Percentiles rank a stretch among this genome's conserved stretches.
Evolutionary conservation across 495 filamentous ascomycete genomes (phyloP).

Genomic region (Xylaria nigripes): DNA sequence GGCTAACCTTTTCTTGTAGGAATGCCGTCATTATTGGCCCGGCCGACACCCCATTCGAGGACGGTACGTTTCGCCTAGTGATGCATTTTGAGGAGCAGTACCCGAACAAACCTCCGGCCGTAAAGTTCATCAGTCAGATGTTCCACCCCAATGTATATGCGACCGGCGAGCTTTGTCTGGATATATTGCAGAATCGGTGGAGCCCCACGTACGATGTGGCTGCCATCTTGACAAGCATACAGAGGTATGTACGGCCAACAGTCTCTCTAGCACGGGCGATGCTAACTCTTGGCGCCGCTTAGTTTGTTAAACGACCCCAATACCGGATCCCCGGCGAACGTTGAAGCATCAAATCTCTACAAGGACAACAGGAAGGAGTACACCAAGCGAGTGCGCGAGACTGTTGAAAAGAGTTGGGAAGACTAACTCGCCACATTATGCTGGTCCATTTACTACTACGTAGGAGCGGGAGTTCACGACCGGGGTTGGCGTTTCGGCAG

Average conservation of each 20-base stretch:
- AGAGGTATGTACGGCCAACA: slow-evolving; percentile 55
- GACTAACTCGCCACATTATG: slow-evolving; percentile 43
- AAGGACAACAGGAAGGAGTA: slow-evolving; percentile 98
- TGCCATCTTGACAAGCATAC: slow-evolving; percentile 92
- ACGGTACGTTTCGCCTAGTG: slow-evolving; percentile 93
- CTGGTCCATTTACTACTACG: neutral
- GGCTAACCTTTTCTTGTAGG: slow-evolving; percentile 45
- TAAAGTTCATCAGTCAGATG: slow-evolving; percentile 98
- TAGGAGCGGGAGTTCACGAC: slow-evolving; percentile 3
- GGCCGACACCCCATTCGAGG: slow-evolving; percentile 95
- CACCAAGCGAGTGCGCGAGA: slow-evolving; percentile 87
- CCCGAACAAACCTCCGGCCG: slow-evolving; percentile 92
- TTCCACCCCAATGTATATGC: slow-evolving; percentile 98
- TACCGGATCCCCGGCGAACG: slow-evolving; percentile 93
- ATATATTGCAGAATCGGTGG: slow-evolving; percentile 97
- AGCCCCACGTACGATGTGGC: slow-evolving; percentile 98
- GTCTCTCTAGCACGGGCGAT: neutral
- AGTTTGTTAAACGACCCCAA: slow-evolving; percentile 98
- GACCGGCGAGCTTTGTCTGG: slow-evolving; percentile 91
- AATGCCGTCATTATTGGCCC: slow-evolving; percentile 98
- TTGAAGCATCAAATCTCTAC: slow-evolving; percentile 96
- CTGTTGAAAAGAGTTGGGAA: slow-evolving; percentile 99
- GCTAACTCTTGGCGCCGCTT: slow-evolving; percentile 7
- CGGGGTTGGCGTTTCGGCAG: slow-evolving; percentile 9
- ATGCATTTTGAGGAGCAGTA: slow-evolving; percentile 99